These are phyloP conservation scores for Alternaria panax DNA, from an alignment of 2,329 filamentous ascomycete genomes.

Conservation along the genomic window DNA sequence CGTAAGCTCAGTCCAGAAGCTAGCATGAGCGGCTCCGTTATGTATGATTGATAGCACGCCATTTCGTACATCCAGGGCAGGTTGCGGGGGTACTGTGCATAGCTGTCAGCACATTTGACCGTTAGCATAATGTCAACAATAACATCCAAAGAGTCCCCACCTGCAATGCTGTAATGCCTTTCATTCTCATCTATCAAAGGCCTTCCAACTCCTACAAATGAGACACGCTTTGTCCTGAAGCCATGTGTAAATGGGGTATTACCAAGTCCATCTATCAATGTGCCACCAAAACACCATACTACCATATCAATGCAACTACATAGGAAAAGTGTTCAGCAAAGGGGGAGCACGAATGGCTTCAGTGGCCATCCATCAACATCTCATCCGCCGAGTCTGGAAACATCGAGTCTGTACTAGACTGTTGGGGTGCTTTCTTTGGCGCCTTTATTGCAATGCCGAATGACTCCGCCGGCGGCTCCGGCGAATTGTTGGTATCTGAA, in stretches of 20 bases:
- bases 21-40: neutral
- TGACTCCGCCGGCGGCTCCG: neutral
- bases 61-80: neutral
- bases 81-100: neutral
- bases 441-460: neutral
- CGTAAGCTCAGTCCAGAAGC: conserved; percentile 44
- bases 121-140: neutral
- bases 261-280: conserved; percentile 20
- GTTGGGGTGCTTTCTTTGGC: neutral
- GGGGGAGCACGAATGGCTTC: neutral
- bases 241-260: conserved; percentile 23
- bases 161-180: neutral
- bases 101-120: neutral
- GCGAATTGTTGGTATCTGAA: neutral
- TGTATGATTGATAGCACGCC: neutral
- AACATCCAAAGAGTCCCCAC: neutral
- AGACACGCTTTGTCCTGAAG: conserved; percentile 13
- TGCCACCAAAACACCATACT: conserved; percentile 7
- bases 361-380: neutral
- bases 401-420: conserved; percentile 14
- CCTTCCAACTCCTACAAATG: conserved; percentile 11
- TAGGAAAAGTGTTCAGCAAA: neutral
- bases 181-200: conserved; percentile 10
- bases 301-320: conserved; percentile 17
- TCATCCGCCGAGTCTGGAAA: conserved; percentile 15